phyloP scores from a whole-genome alignment of 2,329 filamentous ascomycete species.

The Berkeleyomyces basicola region DNA sequence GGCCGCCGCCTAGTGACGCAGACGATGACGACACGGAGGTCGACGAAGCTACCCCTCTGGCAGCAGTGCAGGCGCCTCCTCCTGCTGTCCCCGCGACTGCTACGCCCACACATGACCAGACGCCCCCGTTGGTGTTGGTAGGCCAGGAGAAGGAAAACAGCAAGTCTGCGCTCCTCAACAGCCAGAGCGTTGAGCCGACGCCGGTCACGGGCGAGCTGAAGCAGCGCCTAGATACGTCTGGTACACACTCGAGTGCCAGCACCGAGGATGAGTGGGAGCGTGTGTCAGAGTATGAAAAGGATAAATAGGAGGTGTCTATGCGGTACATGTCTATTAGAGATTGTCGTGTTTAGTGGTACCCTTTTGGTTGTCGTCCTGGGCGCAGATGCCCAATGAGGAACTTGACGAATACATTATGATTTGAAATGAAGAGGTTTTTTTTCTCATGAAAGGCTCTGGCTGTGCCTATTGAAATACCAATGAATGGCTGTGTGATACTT shows the following conservation, averaged over 20 bases:
- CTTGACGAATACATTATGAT: not conserved
- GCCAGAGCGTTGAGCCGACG: slow-evolving; percentile 24
- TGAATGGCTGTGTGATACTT: too few species aligned
- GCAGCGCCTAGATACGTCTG: slow-evolving; percentile 26
- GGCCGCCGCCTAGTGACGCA: slow-evolving; percentile 12
- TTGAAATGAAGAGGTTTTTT: not conserved
- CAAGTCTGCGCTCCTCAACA: slow-evolving; percentile 15
- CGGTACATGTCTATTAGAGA: not conserved
- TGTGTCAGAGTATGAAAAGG: slow-evolving; percentile 56
- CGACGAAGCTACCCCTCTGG: slow-evolving; percentile 22
- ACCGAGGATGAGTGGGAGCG: slow-evolving; percentile 98
- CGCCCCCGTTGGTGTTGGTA: not conserved
- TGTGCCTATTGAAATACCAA: too few species aligned
- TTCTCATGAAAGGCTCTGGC: too few species aligned
- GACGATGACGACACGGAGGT: slow-evolving; percentile 37
- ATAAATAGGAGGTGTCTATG: slow-evolving; percentile 26
- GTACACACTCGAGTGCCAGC: slow-evolving; percentile 43
- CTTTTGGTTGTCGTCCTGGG: not conserved
- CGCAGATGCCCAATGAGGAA: not conserved
- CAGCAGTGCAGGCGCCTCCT: not conserved
- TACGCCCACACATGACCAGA: not conserved
- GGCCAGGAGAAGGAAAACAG: not conserved
- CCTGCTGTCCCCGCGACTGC: slow-evolving; percentile 11
- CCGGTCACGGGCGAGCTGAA: slow-evolving; percentile 32
- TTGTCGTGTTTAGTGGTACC: not conserved